These are phyloP conservation scores for Pelargonium australe DNA, from an alignment of 441 rosid genomes.

Conservation along the genomic window DNA sequence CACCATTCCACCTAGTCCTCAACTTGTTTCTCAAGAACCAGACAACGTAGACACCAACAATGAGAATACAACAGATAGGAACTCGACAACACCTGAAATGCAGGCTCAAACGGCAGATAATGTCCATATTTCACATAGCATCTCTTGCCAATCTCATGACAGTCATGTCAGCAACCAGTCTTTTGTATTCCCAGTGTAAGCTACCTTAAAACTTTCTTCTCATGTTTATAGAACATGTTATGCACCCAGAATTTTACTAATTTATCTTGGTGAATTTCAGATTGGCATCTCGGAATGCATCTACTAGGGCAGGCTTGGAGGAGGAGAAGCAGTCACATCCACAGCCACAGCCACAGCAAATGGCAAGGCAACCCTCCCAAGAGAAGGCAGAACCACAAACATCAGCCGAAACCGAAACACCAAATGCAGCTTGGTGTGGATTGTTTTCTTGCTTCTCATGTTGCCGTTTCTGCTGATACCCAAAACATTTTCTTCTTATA, in stretches of 20 bases:
- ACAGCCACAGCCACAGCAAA: too few relatives aligned
- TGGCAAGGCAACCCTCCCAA: slow-evolving; percentile 10
- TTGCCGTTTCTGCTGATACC: slow-evolving; percentile 24
- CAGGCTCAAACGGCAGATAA: background rate
- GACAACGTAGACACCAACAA: slow-evolving; percentile 19
- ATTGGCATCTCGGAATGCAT: slow-evolving; percentile 22
- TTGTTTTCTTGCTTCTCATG: slow-evolving; percentile 62
- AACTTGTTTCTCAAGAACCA: slow-evolving; percentile 16
- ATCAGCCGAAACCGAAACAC: slow-evolving; percentile 10
- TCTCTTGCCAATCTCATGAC: slow-evolving; percentile 31
- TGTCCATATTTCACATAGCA: slow-evolving; percentile 29
- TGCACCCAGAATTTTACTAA: background rate
- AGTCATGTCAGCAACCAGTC: slow-evolving; percentile 47
- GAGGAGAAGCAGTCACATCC: slow-evolving; percentile 1
- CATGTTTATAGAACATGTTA: background rate
- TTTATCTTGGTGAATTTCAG: slow-evolving; percentile 21
- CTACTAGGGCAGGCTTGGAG: slow-evolving; percentile 12
- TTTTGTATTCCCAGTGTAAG: slow-evolving; percentile 74
- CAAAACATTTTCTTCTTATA: background rate
- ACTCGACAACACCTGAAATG: too few relatives aligned
- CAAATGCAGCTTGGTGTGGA: slow-evolving; percentile 17
- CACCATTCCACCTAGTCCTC: background rate
- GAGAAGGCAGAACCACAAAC: slow-evolving; percentile 19
- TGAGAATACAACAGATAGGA: background rate
- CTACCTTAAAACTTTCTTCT: background rate